A percentile compares a stretch with the other conserved stretches of the same genome.
phyloP scores from a whole-genome alignment of 192 early-diverging fungal species.

The Coemansia sp. region DNA sequence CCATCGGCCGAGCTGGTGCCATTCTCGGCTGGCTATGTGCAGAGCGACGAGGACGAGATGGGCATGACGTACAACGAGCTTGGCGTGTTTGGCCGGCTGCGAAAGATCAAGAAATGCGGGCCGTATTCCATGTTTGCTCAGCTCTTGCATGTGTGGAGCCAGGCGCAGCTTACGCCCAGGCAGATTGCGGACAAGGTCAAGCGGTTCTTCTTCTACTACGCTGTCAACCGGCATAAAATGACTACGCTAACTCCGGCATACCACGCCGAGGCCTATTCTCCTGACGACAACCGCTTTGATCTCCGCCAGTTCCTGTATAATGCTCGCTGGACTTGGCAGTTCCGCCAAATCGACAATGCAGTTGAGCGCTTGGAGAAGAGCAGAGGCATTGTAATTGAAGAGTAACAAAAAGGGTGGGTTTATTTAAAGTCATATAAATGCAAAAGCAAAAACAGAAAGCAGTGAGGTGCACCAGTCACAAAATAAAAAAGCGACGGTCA shows the following conservation, averaged over 20 bases:
- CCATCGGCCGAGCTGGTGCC: slow-evolving; percentile 98
- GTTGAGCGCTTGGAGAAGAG: slow-evolving; percentile 28
- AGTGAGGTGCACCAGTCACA: no score
- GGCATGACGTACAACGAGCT: slow-evolving; percentile 98
- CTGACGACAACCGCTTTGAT: slow-evolving; percentile 99
- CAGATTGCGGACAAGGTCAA: slow-evolving; percentile 94
- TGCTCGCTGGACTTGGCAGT: slow-evolving; percentile 93
- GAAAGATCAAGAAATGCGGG: slow-evolving; percentile 87
- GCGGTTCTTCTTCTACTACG: slow-evolving; percentile 94
- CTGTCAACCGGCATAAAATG: slow-evolving; percentile 99
- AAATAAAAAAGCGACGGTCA: background rate
- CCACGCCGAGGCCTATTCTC: slow-evolving; percentile 93
- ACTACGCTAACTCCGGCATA: slow-evolving; percentile 95
- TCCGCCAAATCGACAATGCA: slow-evolving; percentile 76
- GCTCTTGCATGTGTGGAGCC: slow-evolving; percentile 79
- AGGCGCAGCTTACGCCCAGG: slow-evolving; percentile 13
- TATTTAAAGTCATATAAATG: background rate
- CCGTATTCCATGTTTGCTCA: slow-evolving; percentile 95
- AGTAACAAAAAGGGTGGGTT: no score
- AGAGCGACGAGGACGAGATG: slow-evolving; percentile 97
- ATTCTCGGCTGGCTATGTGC: slow-evolving; percentile 77
- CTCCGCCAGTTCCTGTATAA: slow-evolving; percentile 96
- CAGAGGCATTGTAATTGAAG: background rate
- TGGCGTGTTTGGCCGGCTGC: slow-evolving; percentile 85
- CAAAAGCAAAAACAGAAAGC: no score